Base-by-base conservation (phyloP, 805 yeast genomes). In the Lipomyces starkeyi region DNA sequence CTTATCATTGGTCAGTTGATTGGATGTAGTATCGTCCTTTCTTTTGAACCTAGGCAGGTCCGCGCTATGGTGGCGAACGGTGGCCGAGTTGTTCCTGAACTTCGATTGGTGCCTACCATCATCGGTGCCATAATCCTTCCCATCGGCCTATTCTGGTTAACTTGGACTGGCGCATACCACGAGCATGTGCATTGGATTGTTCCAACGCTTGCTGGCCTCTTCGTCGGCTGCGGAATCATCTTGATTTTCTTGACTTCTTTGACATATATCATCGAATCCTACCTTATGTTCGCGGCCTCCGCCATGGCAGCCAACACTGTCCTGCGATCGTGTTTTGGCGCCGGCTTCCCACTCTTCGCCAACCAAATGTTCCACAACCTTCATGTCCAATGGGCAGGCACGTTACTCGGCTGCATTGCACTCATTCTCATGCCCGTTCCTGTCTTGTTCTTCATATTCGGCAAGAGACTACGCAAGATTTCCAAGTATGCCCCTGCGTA, bases 81-180 rank as follows among this genome's bases (percentile, higher is more conserved):
- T 53, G 88, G 88, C 59, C 82, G 80, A 70, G 86, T 87, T 3
- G 85, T 88, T 22, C 96, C 97, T 0, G 97, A 93, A 78, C 89
- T 88, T 47, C 86, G 97, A 78, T 81, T 93, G 66, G 86, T 88
- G 20, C 87, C 93, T 43, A 86, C 92, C 89, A 85, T 91, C 79
- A 78, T 84, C 56, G 93, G 97, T 40, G 87, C 88, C 29, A 71
- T 91, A 63, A 76, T 84, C 8, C 91, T 93, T 81, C 89, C 96
- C 35, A 81, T 86, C 63, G 97, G 97, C 63, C 81, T 92, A 70
- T 83, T 92, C 74, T 90, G 97, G 97, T 83, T 93, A 77, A 86
- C 91, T 66, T 93, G 97, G 97, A 82, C 94, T 9, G 97, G 97
- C 76, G 84, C 86, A 71, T 93, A 88, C 78, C 88, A 85, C 60